These are phyloP conservation scores for Elsinoe arachidis DNA, from an alignment of 2,329 filamentous ascomycete species.

Conservation along the genomic window DNA sequence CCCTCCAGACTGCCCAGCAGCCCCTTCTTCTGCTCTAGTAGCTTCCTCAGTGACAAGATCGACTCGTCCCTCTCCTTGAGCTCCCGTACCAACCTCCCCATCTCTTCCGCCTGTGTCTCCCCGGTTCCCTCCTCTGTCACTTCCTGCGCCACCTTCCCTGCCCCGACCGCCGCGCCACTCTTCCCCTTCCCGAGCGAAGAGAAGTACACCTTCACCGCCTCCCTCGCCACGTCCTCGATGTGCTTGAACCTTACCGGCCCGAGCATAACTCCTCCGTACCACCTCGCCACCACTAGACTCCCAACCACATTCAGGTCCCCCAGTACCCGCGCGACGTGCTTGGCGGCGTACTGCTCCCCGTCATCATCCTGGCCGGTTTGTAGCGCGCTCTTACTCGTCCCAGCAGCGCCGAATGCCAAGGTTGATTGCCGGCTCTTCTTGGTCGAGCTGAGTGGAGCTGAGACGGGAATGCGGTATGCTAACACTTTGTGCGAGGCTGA, in stretches of 20 bases:
- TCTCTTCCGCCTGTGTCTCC: constrained; percentile 28
- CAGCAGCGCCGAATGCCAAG: not conserved
- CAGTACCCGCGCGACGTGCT: constrained; percentile 40
- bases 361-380: constrained; percentile 43
- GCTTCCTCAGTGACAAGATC: constrained; percentile 37
- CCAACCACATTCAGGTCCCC: constrained; percentile 37
- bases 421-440: constrained; percentile 13
- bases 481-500: constrained; percentile 43
- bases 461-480: constrained; percentile 36
- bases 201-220: constrained; percentile 38
- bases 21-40: constrained; percentile 39
- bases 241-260: constrained; percentile 46
- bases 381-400: constrained; percentile 1
- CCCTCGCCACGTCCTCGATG: constrained; percentile 41
- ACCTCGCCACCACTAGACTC: constrained; percentile 44
- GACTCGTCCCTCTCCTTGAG: constrained; percentile 41
- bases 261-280: constrained; percentile 47
- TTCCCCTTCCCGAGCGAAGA: constrained; percentile 24
- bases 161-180: constrained; percentile 21
- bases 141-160: constrained; percentile 27
- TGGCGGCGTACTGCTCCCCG: constrained; percentile 45
- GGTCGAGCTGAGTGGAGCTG: not conserved
- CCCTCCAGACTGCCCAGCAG: constrained; percentile 24
- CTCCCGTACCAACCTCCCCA: constrained; percentile 29
- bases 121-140: constrained; percentile 28